Base-by-base conservation (phyloP, 805 yeast genomes). In the Zygoascus flipseniorum region DNA sequence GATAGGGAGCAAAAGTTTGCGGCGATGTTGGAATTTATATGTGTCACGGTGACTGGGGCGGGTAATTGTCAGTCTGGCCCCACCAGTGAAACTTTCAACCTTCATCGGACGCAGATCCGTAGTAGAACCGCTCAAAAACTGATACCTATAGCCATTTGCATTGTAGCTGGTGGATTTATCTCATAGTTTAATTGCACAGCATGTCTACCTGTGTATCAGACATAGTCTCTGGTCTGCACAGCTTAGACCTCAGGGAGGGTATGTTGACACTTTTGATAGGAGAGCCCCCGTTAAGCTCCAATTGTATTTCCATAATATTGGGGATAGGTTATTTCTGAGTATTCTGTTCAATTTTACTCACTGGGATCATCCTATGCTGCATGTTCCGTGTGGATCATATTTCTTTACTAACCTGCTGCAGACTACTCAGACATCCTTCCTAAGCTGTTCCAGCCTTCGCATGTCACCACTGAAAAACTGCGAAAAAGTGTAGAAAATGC, bases 1-100 rank as follows among this genome's bases (percentile, higher is more conserved):
- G 60, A 48, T n/a, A 44, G 43, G 51, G 46, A 35, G 4, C 18
- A 23, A 51, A 39, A 50, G 43, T 28, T 45, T 42, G 48, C n/a
- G 23, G 23, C 51, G 41, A 5, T 13, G 46, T 48, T 45, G 47
- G 37, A 37, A 9, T 23, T 51, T 46, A 32, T 18, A 20, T 44
- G 16, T 23, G 32, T 19, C 44, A 42, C 44, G 13, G 44, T 42
- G 44, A 42, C 39, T 35, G 39, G 16, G 16, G 39, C 39, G 39
- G 39, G 44, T 42, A 42, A 42, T 18, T 42, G 44, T 42, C 26
- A 35, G 16, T 13, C 43, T 32, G 50, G 20, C n/a, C 39, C 39
- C 14, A n/a, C 14, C 14, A 4, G 37, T 42, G 44, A 42, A 42
- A 42, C 26, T 42, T 42, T 42, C 20, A 35, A 35, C 39, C 13